Conservation (phyloP, 257 asterid genomes). For the Ilex aquifolium region DNA sequence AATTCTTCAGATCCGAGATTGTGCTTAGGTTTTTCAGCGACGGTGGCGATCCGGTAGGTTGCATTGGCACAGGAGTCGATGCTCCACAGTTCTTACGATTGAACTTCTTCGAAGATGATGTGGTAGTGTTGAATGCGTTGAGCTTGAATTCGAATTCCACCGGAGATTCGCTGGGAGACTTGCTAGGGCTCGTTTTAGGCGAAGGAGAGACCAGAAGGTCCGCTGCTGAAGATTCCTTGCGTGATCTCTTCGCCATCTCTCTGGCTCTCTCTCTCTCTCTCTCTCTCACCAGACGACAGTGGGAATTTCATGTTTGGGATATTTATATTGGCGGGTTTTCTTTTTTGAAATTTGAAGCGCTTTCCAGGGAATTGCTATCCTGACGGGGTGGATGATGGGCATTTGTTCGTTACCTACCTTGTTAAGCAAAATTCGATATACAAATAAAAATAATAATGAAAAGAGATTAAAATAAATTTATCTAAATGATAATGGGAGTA, state of each 20-base stretch:
- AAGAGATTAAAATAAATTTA: no score
- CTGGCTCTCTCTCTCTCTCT: conserved; percentile 1
- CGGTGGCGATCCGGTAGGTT: conserved; percentile 29
- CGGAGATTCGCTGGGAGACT: conserved; percentile 46
- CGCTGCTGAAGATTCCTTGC: conserved; percentile 40
- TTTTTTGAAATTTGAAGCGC: no score
- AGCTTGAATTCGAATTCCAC: conserved; percentile 42
- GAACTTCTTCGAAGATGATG: conserved; percentile 35
- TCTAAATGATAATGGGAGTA: no score
- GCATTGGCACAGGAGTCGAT: conserved; percentile 32
- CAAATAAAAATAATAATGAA: no score
- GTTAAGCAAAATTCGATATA: no score
- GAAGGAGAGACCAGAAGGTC: conserved; percentile 27
- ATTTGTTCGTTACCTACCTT: no score
- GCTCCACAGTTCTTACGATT: conserved; percentile 10
- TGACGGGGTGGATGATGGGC: no score
- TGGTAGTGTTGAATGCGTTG: conserved; percentile 23
- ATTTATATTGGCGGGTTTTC: no score
- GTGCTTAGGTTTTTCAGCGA: conserved; percentile 39
- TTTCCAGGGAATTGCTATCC: no score
- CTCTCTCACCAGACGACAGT: not conserved
- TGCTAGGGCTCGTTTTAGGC: conserved; percentile 32
- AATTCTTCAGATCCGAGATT: conserved; percentile 64
- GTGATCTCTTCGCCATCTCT: conserved; percentile 43
- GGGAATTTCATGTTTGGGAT: no score